Base-by-base conservation (phyloP, 1,139 yeast genomes). In the Lipomyces yarrowii region DNA sequence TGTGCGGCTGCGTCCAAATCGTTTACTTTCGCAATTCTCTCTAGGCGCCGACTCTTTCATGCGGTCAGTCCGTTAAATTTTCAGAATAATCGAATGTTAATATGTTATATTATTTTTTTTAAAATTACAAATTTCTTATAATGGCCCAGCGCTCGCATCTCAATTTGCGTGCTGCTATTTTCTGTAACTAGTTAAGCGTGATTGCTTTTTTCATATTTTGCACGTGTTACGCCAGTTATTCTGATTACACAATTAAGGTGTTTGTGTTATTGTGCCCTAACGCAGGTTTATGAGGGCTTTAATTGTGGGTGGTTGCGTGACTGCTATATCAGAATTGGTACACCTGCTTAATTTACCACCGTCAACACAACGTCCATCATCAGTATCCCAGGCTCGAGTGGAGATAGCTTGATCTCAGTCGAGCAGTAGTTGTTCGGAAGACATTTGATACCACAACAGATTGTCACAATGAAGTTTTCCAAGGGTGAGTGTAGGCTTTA, bases 391-490 rank as follows among this genome's bases (percentile, higher is more conserved):
- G n/a, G 48, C 48, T 18, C 10, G 3, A 6, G 48, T 3, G 3
- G 23, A 6, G 48, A 6, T n/a, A 42, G 21, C n/a, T n/a, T 42
- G 7, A 37, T 37, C 42, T 37, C 15, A 8, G 8, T 7, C 8
- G 10, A 42, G 48, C 18, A n/a, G 18, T 42, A 3, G 48, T 7
- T 8, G 3, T 23, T 21, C 11, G 26, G 55, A 11, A 26, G 53
- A 4, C 55, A 21, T 18, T 18, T 54, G 30, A 32, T 54, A 42
- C 8, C 57, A 30, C 35, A 54, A 13, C 46, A 23, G 60, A 61
- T 53, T 64, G 42, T 32, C 61, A 64, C 62, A 65, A 66, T 66
- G 69, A 66, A 66, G 69, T 59, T 66, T 51, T 66, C 69, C 42
- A 66, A 55, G 53, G 69, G 69, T 66, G 57, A n/a, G 69, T 15